phyloP scores from a whole-genome alignment of 2,329 filamentous ascomycete species.

The Fusarium goolgardi region DNA sequence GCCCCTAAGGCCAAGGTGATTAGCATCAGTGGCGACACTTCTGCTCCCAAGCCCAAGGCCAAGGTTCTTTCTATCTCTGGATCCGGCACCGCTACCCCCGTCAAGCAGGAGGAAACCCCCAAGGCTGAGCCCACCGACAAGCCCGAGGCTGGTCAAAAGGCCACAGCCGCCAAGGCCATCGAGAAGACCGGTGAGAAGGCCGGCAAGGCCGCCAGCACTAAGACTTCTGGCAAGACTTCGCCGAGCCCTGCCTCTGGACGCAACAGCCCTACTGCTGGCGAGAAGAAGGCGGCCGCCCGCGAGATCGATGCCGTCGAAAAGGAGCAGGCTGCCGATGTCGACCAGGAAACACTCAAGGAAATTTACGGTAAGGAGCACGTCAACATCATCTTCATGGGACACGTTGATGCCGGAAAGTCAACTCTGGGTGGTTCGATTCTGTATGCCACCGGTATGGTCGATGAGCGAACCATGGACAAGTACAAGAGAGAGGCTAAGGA shows the following conservation, averaged over 20 bases:
- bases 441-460: conserved; percentile 97
- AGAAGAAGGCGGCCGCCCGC: conserved; percentile 64
- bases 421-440: conserved; percentile 94
- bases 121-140: conserved; percentile 62
- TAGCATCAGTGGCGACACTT: conserved; percentile 72
- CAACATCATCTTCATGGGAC: conserved; percentile 97
- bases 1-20: conserved; percentile 71
- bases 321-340: conserved; percentile 81
- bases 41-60: conserved; percentile 65
- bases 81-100: conserved; percentile 47
- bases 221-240: conserved; percentile 75
- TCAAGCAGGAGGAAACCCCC: conserved; percentile 59
- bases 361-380: conserved; percentile 95
- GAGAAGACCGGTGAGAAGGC: conserved; percentile 84
- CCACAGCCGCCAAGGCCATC: conserved; percentile 87
- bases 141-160: conserved; percentile 81
- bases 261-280: conserved; percentile 78
- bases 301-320: conserved; percentile 87
- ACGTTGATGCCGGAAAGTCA: conserved; percentile 98
- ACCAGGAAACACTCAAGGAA: conserved; percentile 82
- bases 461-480: conserved; percentile 97
- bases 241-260: conserved; percentile 86
- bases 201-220: conserved; percentile 57
- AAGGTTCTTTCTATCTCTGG: conserved; percentile 60
- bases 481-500: conserved; percentile 98